Conservation (phyloP, 352 stramenopile genomes). For the Thalassiosira pacifica region DNA sequence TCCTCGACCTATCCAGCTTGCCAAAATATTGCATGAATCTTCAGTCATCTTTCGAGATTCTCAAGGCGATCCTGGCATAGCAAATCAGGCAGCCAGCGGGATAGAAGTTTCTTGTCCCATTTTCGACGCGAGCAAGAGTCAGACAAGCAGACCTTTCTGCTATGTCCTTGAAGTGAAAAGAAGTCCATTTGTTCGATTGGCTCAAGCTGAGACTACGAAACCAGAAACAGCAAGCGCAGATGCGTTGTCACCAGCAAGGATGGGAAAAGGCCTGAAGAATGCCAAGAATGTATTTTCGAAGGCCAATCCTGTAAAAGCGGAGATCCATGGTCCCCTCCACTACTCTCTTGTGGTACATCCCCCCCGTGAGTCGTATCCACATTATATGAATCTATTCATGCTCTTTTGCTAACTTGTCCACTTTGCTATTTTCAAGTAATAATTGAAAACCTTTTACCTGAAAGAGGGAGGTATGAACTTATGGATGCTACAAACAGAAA, state of each 20-base stretch:
- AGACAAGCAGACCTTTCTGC: slow-evolving; percentile 80
- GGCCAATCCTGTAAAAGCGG: slow-evolving; percentile 24
- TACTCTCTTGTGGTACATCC: slow-evolving; percentile 89
- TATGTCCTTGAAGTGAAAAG: slow-evolving; percentile 87
- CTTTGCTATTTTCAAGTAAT: no score
- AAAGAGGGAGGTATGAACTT: slow-evolving; percentile 87
- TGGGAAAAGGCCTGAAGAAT: slow-evolving; percentile 55
- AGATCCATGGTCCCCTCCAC: slow-evolving; percentile 81
- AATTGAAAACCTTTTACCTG: slow-evolving; percentile 90
- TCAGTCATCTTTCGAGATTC: slow-evolving; percentile 75
- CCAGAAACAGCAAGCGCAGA: slow-evolving; percentile 23
- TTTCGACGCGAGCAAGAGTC: slow-evolving; percentile 53
- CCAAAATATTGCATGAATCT: slow-evolving; percentile 86
- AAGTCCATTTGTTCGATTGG: slow-evolving; percentile 74
- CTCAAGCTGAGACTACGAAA: slow-evolving; percentile 33
- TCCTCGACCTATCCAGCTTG: slow-evolving; percentile 82
- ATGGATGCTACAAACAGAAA: slow-evolving; percentile 85
- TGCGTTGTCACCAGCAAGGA: slow-evolving; percentile 42
- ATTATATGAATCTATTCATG: no score
- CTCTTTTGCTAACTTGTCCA: no score
- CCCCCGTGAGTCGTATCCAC: no score
- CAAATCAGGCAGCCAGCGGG: slow-evolving; percentile 75
- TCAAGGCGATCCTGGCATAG: slow-evolving; percentile 65
- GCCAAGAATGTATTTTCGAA: slow-evolving; percentile 61
- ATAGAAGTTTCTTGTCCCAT: slow-evolving; percentile 85